Evolutionary conservation across 805 yeast species (phyloP).

Genomic region (Clavispora asparagi): DNA sequence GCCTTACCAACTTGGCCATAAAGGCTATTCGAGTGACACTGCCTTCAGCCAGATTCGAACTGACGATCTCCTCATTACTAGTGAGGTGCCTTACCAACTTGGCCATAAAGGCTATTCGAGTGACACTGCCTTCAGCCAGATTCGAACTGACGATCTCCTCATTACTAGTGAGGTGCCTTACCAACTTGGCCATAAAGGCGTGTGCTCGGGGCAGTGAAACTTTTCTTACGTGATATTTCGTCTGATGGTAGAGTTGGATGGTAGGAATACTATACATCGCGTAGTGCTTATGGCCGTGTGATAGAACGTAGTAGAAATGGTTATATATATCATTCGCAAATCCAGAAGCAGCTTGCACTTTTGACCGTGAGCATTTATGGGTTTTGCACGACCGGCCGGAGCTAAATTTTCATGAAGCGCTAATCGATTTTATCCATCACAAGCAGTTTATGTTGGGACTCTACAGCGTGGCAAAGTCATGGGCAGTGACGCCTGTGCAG

Average conservation of each 20-base stretch:
- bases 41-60: conserved; percentile 1
- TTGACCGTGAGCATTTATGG: not conserved
- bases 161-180: conserved; percentile 32
- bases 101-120: too few species aligned
- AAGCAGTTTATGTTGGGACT: conserved; percentile 2
- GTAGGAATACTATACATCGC: too few species aligned
- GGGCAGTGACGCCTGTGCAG: conserved; percentile 1
- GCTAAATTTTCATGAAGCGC: not conserved
- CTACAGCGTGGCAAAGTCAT: not conserved
- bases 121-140: conserved; percentile 10
- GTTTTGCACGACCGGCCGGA: not conserved
- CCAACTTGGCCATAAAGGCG: conserved; percentile 17
- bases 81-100: too few species aligned
- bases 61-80: too few species aligned
- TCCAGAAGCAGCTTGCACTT: too few species aligned
- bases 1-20: too few species aligned
- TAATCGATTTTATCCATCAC: not conserved
- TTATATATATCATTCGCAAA: not conserved
- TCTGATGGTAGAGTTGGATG: not conserved
- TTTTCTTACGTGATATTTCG: not conserved
- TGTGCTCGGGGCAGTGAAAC: not conserved
- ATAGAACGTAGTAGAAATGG: not conserved
- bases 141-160: conserved; percentile 14
- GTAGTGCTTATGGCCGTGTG: too few species aligned
- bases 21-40: not conserved